Evolutionary conservation across 768 basidiomycete species (phyloP).

Genomic region (Fomitopsis pulvina): DNA sequence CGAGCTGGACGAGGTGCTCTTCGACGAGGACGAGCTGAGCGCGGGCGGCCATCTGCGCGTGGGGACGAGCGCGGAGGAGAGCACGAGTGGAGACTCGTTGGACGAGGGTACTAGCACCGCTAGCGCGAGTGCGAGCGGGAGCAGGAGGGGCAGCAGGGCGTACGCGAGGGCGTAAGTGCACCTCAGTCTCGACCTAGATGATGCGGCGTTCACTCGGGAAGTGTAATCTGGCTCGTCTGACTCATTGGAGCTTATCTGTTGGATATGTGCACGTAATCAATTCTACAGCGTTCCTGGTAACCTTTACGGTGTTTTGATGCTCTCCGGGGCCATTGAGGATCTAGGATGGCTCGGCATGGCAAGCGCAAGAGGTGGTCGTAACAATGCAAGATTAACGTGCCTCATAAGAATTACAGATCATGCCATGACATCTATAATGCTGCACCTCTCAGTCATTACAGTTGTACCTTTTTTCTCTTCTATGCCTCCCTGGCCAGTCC

Average conservation of each 20-base stretch:
- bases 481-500: too few relatives aligned
- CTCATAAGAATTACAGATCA: too few relatives aligned
- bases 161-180: not conserved
- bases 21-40: slow-evolving; percentile 52
- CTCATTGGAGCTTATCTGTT: not conserved
- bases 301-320: too few relatives aligned
- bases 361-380: too few relatives aligned
- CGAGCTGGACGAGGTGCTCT: slow-evolving; percentile 41
- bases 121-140: slow-evolving; percentile 6
- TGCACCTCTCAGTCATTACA: too few relatives aligned
- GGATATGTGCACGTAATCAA: not conserved
- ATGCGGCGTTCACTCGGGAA: not conserved
- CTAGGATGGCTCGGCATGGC: too few relatives aligned
- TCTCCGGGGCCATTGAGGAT: too few relatives aligned
- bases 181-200: not conserved
- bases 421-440: too few relatives aligned
- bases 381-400: too few relatives aligned
- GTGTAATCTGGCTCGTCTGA: not conserved
- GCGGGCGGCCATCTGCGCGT: slow-evolving; percentile 5
- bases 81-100: slow-evolving; percentile 18
- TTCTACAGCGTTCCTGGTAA: too few relatives aligned
- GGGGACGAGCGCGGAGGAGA: slow-evolving; percentile 18
- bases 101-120: slow-evolving; percentile 17
- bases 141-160: slow-evolving; percentile 12
- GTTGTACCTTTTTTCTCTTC: too few relatives aligned